Base-by-base conservation (phyloP, 257 asterid genomes). In the Paraleonurus japonicus region DNA sequence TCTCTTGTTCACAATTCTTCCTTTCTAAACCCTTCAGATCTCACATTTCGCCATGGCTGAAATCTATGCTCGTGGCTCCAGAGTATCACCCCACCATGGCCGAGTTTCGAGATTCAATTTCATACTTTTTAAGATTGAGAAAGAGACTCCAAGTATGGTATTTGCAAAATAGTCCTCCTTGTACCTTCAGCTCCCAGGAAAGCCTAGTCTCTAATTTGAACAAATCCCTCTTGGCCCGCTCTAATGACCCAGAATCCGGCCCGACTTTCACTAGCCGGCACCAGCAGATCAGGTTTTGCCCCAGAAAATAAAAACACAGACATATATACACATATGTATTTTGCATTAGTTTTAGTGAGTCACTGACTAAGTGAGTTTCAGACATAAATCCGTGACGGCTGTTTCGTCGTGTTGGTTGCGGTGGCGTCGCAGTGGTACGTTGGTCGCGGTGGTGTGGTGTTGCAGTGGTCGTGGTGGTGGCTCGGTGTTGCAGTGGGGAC, bases 71-170 rank as follows among this genome's bases (percentile, higher is more conserved):
- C 12, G 86, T 88, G 26, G 99, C 99, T 28, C 99, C 96, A 17
- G 99, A 91, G 86, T 95, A 86, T 61, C 95, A 88, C 72, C 99
- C 99, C 45, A 85, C 89, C 78, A 71, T 84, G 73, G 89, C 89
- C n/a, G 99, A 95, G 82, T 95, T 95, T 68, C 95, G 85, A 84
- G 99, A 95, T 95, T 98, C 99, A 76, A 89, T 95, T 84, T 90
- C 88, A 0, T 95, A 91, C 95, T 95, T 92, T 95, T 86, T 77
- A 95, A 89, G 88, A 95, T 95, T 78, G 99, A 95, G 80, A 92
- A 88, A 22, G 95, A 95, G 80, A 98, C 63, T 88, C 99, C 0
- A 77, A 82, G 78, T 95, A 76, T 70, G 99, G 99, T 35, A 95
- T 95, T 70, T 95, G 99, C 87, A 95, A 95, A 70, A 95, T 95